A percentile compares a stretch with the other conserved stretches of the same genome.
These are phyloP conservation scores for Neofusicoccum laricinum DNA, from an alignment of 2,329 filamentous ascomycete species.

Conservation along the genomic window DNA sequence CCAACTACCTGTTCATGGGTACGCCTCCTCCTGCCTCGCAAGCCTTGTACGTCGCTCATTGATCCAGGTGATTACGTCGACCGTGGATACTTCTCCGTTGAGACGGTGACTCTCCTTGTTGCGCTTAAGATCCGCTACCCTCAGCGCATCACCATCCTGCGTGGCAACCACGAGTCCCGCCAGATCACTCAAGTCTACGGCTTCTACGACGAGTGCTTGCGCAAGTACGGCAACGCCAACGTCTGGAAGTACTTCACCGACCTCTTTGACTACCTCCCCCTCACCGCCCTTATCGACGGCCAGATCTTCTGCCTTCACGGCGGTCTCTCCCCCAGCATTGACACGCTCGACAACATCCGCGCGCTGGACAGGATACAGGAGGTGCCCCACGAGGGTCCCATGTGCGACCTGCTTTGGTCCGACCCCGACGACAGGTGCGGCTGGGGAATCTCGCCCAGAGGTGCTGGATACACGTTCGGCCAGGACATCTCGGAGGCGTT, in stretches of 20 bases:
- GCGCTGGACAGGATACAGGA: conserved; percentile 56
- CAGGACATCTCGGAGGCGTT: conserved; percentile 98
- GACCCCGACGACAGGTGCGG: conserved; percentile 96
- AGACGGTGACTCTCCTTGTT: conserved; percentile 94
- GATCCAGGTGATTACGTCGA: conserved; percentile 92
- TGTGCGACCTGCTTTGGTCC: conserved; percentile 74
- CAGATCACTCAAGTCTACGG: conserved; percentile 78
- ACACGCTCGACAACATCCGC: conserved; percentile 69
- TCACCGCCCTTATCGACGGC: conserved; percentile 71
- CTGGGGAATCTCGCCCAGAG: conserved; percentile 93
- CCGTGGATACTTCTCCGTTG: conserved; percentile 97
- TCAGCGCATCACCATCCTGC: conserved; percentile 94
- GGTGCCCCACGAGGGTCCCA: conserved; percentile 73
- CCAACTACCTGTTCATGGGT: conserved; percentile 99
- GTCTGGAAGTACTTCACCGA: conserved; percentile 79
- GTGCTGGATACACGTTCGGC: conserved; percentile 91
- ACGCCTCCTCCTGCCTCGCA: conserved; percentile 26
- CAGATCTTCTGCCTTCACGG: conserved; percentile 73
- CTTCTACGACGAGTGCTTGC: conserved; percentile 74
- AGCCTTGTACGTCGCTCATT: conserved; percentile 13
- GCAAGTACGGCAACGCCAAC: conserved; percentile 74
- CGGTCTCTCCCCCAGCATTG: conserved; percentile 68
- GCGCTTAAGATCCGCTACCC: conserved; percentile 98
- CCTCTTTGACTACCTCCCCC: conserved; percentile 73
- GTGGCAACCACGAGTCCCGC: conserved; percentile 80